phyloP scores from a whole-genome alignment of 2,329 filamentous ascomycete species.

The Curvularia lunata region DNA sequence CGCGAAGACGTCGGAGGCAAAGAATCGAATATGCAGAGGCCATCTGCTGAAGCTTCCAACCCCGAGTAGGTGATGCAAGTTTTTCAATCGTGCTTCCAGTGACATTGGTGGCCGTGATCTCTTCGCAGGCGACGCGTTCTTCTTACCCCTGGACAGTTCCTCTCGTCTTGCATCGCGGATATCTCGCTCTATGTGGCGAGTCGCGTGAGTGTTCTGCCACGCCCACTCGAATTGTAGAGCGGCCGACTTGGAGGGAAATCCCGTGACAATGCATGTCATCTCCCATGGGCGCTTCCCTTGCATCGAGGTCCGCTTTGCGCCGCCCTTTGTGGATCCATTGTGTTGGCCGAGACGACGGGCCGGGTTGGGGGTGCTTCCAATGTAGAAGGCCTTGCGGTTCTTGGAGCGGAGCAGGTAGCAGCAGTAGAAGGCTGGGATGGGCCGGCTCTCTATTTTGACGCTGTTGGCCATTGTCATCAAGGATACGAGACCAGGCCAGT shows the following conservation, averaged over 20 bases:
- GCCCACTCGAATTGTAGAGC: conserved; percentile 99
- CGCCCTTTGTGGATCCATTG: conserved; percentile 83
- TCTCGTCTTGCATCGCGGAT: conserved; percentile 45
- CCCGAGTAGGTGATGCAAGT: conserved; percentile 79
- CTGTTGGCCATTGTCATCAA: conserved; percentile 15
- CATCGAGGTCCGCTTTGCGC: conserved; percentile 76
- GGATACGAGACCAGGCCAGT: conserved; percentile 8
- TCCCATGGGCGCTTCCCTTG: conserved; percentile 74
- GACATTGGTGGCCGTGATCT: conserved; percentile 61
- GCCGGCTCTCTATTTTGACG: conserved; percentile 32
- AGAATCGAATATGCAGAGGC: conserved; percentile 84
- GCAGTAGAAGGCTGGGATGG: conserved; percentile 86
- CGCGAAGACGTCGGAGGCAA: conserved; percentile 70
- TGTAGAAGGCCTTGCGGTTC: conserved; percentile 75
- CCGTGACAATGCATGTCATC: conserved; percentile 83
- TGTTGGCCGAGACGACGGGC: conserved; percentile 85
- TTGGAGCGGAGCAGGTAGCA: conserved; percentile 92
- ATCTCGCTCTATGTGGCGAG: conserved; percentile 71
- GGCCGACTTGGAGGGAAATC: conserved; percentile 84
- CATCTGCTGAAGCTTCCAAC: conserved; percentile 81
- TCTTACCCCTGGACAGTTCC: conserved; percentile 39
- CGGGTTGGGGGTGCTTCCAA: conserved; percentile 91
- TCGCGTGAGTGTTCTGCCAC: conserved; percentile 82
- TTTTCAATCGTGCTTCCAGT: conserved; percentile 73
- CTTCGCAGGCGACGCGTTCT: conserved; percentile 44